Evolutionary conservation across 2,329 filamentous ascomycete genomes (phyloP).

Genomic region (Rhynchosporium graminicola): DNA sequence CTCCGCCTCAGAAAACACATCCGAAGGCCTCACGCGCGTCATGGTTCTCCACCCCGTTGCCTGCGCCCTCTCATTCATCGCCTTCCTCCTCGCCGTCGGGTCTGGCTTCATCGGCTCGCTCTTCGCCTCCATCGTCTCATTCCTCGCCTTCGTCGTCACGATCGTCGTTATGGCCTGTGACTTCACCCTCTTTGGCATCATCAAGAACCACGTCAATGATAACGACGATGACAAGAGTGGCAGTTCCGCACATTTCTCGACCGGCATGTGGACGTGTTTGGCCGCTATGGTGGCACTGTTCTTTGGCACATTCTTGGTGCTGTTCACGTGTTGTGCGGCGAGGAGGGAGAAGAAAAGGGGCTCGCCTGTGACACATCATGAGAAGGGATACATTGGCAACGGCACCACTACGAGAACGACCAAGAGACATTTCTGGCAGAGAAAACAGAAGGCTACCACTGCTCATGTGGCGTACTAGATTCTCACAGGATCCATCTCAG

Average conservation of each 20-base stretch:
- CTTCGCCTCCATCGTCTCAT: conserved; percentile 51
- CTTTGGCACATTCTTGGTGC: conserved; percentile 56
- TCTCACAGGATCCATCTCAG: neutral
- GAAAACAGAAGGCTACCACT: neutral
- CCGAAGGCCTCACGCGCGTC: conserved; percentile 54
- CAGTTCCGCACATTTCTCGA: conserved; percentile 51
- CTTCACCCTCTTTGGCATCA: conserved; percentile 57
- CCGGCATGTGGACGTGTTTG: conserved; percentile 60
- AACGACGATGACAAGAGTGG: conserved; percentile 43
- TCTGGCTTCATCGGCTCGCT: conserved; percentile 55
- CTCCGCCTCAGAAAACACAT: conserved; percentile 46
- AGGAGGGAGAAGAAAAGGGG: conserved; percentile 29
- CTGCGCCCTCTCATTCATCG: conserved; percentile 58
- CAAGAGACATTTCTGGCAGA: conserved; percentile 17
- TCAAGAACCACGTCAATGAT: conserved; percentile 55
- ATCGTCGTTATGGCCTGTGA: conserved; percentile 54
- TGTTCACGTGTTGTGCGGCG: conserved; percentile 61
- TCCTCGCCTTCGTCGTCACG: conserved; percentile 52
- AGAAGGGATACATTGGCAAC: conserved; percentile 30
- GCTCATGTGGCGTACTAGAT: conserved; percentile 8
- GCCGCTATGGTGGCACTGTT: conserved; percentile 56
- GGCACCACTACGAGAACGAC: conserved; percentile 5
- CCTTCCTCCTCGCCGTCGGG: conserved; percentile 56
- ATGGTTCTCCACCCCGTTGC: conserved; percentile 65
- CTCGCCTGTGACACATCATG: conserved; percentile 21